Base-by-base conservation (phyloP, 1,284 basidiomycete species). In the Irpex sp. region DNA sequence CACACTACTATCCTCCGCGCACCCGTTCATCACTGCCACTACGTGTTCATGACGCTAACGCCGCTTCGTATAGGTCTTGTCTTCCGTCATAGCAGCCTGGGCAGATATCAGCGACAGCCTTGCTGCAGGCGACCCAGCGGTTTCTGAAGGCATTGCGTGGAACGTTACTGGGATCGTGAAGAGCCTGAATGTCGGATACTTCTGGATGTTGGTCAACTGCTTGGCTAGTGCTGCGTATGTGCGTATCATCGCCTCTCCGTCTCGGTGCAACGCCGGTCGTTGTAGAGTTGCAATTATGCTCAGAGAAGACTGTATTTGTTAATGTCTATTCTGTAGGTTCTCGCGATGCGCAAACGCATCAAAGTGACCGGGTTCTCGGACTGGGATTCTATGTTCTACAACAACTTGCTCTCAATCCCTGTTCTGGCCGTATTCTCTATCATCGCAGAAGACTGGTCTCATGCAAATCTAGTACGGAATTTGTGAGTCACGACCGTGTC, bases 381-480 rank as follows among this genome's bases (percentile, higher is more conserved):
- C 75, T 98, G 96, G 96, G 97, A 99, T 74, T 93, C 96, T 31
- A 98, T 99, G 97, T 98, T 96, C 79, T 99, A 98, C 82, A 98
- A 98, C 82, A 99, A 99, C 78, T 77, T 98, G 59, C 82, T 99
- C 58, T 97, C 94, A 40, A 95, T 99, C 70, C 96, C 97, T 51
- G 87, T 98, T 44, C 82, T 99, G 51, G 81, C 86, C 48, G 69
- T 96, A 64, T 93, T 92, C 73, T 97, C 96, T 13, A 73, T 99
- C 67, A 69, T 96, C 60, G 79, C 92, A 48, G 97, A 99, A 77
- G 89, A 98, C 74, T 99, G 97, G 97, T 87, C 91, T 58, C 77
- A 80, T 5, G 89, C 86, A 63, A 96, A 90, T 72, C 80, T 99
- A 47, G 77, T 78, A 56, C 81, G 82, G 64, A 99, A 97, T 78